phyloP scores from a whole-genome alignment of 495 filamentous ascomycete genomes.

The Penicillium roqueforti region DNA sequence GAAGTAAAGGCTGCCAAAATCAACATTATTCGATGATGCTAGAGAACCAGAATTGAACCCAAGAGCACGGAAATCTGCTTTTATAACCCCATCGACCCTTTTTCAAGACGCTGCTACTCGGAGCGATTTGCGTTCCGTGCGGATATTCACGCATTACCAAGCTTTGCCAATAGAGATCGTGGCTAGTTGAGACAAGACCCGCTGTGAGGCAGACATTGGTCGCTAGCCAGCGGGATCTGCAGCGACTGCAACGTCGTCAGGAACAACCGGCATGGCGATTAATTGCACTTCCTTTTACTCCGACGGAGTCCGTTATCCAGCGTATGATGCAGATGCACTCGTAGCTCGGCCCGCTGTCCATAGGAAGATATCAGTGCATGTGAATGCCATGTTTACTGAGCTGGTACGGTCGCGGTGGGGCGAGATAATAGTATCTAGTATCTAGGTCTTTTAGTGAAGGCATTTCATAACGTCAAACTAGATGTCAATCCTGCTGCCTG shows the following conservation, averaged over 20 bases:
- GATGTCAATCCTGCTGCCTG: background rate
- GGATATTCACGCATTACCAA: slow-evolving; percentile 1
- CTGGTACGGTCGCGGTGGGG: background rate
- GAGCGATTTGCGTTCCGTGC: background rate
- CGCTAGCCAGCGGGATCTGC: background rate
- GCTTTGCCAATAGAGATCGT: slow-evolving; percentile 7
- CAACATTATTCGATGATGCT: slow-evolving; percentile 4
- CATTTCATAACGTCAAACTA: background rate
- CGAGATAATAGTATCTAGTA: background rate
- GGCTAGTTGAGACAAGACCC: background rate
- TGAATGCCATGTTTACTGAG: background rate
- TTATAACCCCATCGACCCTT: background rate
- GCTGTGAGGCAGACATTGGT: slow-evolving; percentile 3
- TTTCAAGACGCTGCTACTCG: background rate
- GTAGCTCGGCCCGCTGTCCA: background rate
- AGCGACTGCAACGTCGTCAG: slow-evolving; percentile 17
- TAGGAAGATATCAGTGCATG: background rate
- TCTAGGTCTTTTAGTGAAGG: background rate
- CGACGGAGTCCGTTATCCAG: background rate
- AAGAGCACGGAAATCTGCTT: background rate
- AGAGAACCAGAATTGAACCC: background rate
- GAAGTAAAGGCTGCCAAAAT: slow-evolving; percentile 4
- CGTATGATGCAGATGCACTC: background rate
- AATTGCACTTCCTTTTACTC: background rate
- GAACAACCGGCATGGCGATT: slow-evolving; percentile 17